Conservation (phyloP, 2,329 filamentous ascomycete genomes). For the Shiraia sp. region DNA sequence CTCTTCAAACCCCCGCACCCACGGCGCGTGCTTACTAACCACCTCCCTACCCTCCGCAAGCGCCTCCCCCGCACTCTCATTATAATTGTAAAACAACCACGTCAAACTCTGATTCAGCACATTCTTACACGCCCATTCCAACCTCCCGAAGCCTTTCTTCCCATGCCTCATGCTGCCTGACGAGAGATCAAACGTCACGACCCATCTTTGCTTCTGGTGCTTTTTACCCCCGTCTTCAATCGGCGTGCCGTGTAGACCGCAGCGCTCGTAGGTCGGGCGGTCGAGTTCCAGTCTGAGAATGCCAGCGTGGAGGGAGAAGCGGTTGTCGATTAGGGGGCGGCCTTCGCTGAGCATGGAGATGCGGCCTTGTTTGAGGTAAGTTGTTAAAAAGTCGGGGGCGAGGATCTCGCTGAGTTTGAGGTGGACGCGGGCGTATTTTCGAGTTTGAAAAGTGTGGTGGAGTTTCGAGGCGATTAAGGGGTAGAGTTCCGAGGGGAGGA, state of each 20-base stretch:
- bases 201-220: slow-evolving; percentile 74
- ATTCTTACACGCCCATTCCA: slow-evolving; percentile 78
- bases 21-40: slow-evolving; percentile 37
- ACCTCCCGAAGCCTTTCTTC: slow-evolving; percentile 78
- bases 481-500: slow-evolving; percentile 70
- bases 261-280: slow-evolving; percentile 79
- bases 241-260: slow-evolving; percentile 76
- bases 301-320: slow-evolving; percentile 72
- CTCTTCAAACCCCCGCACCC: slow-evolving; percentile 28
- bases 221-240: slow-evolving; percentile 62
- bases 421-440: slow-evolving; percentile 68
- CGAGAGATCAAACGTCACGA: slow-evolving; percentile 76
- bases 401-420: slow-evolving; percentile 75
- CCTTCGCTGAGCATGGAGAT: slow-evolving; percentile 85
- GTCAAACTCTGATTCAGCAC: slow-evolving; percentile 68
- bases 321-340: slow-evolving; percentile 68
- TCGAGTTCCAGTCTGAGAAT: slow-evolving; percentile 76
- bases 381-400: slow-evolving; percentile 75
- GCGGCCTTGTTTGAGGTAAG: slow-evolving; percentile 81
- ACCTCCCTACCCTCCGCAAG: slow-evolving; percentile 27
- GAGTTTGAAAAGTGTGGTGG: slow-evolving; percentile 37
- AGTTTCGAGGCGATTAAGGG: slow-evolving; percentile 60
- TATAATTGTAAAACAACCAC: slow-evolving; percentile 78
- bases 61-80: slow-evolving; percentile 24
- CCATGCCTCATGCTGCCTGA: slow-evolving; percentile 77